A percentile compares a stretch with the other conserved stretches of the same genome.
phyloP scores from a whole-genome alignment of 805 yeast species.

The Starmerella asiatica region DNA sequence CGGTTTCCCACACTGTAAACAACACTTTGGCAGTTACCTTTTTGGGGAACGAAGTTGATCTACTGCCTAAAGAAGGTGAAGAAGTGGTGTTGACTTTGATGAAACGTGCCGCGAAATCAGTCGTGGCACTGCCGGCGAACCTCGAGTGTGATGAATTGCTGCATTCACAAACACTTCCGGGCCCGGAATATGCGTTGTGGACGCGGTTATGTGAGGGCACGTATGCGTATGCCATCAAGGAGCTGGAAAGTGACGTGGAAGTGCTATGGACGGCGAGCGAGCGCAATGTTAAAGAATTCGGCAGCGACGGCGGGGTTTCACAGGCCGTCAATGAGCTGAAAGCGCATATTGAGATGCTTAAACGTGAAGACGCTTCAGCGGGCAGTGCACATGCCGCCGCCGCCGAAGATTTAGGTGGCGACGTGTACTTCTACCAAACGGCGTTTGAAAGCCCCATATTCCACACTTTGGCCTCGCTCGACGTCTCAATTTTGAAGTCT shows the following conservation, averaged over 20 bases:
- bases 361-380: neutral
- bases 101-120: constrained; percentile 9
- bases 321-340: constrained; percentile 14
- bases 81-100: constrained; percentile 18
- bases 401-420: neutral
- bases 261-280: constrained; percentile 39
- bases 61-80: constrained; percentile 18
- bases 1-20: constrained; percentile 4
- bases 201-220: constrained; percentile 56
- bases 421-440: constrained; percentile 61
- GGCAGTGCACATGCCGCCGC: neutral
- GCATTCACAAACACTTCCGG: constrained; percentile 20
- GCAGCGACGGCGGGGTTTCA: constrained; percentile 17
- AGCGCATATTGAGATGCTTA: constrained; percentile 3
- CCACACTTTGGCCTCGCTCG: constrained; percentile 65
- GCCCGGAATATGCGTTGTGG: constrained; percentile 35
- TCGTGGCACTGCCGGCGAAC: constrained; percentile 13
- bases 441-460: constrained; percentile 52
- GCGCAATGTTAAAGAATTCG: constrained; percentile 32
- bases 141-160: neutral
- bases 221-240: constrained; percentile 36
- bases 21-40: constrained; percentile 17
- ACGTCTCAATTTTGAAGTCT: constrained; percentile 54
- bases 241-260: constrained; percentile 47
- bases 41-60: constrained; percentile 10